These are phyloP conservation scores for Diacronema lutheri DNA, from an alignment of 78 protist genomes.

Conservation along the genomic window DNA sequence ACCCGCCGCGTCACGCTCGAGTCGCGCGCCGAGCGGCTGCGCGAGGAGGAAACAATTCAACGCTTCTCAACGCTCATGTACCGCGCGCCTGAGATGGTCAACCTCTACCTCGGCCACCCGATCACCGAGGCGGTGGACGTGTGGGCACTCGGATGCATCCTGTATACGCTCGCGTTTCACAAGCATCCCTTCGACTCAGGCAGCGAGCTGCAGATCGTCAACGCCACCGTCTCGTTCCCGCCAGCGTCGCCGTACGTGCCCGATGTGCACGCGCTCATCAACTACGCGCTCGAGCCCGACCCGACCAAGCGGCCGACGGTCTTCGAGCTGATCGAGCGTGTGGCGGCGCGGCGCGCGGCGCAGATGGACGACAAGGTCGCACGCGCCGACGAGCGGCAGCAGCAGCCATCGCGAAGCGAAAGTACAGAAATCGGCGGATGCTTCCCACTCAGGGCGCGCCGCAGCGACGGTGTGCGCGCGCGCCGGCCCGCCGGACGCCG, in stretches of 20 bases:
- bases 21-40: background rate
- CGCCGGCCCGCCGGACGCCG: no score
- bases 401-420: no score
- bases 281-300: background rate
- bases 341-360: no score
- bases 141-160: conserved; percentile 27
- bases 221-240: background rate
- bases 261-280: background rate
- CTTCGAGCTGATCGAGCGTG: no score
- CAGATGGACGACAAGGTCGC: no score
- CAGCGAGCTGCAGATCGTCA: background rate
- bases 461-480: no score
- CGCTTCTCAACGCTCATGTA: background rate
- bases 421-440: no score
- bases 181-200: background rate
- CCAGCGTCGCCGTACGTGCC: background rate
- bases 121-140: background rate
- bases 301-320: background rate
- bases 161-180: background rate
- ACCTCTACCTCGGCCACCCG: background rate
- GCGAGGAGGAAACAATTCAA: background rate
- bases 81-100: conserved; percentile 34
- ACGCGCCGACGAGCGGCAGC: no score
- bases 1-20: no score
- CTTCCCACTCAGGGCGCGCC: no score